Evolutionary conservation across 2,329 filamentous ascomycete genomes (phyloP), one percentile per base, ranked within the genome.

Genomic region (Alternaria gansuensis): DNA sequence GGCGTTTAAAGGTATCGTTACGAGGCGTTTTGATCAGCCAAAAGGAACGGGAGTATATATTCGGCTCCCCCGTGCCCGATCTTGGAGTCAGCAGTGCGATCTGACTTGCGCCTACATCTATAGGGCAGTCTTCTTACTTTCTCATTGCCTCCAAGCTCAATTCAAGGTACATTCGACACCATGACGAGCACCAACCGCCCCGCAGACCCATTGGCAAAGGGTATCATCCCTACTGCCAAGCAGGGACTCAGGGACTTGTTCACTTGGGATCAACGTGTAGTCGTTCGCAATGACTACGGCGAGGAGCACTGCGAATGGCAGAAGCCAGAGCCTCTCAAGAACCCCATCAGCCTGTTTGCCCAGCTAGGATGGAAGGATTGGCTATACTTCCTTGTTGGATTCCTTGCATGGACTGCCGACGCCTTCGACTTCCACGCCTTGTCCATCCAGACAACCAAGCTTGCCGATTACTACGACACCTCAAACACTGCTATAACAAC

Each of bases 351-450:
- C 36, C 82, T 94, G 29, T 81, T 92, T 61, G 82, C 82, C 28
- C 83, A 88, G 77, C 82, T 95, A 14, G 84, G 82, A 3, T 80
- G 81, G 24, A 85, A 82, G 60, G 87, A 90, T 72, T 94, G 91
- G 90, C 71, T 90, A 14, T 93, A 91, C 80, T 82, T 94, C 79
- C 64, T 90, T 39, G 88, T 92, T 10, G 91, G 90, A 3, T 87
- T 93, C 72, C 77, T 84, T 33, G 88, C 90, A 14, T 94, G 91
- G 91, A 90, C 87, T 1, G 90, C 90, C 56, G 91, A 94, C 75
- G 90, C 91, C 3, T 94, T 93, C 74, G 91, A 93, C 77, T 94
- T 93, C 74, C 90, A 93, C 77, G 89, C 91, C 26, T 82, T 94
- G 8, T 90, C 88, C 4, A 91, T 94, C 64, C 90, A 93, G 75